Conservation (phyloP, 768 basidiomycete genomes). For the Clavulina sp. region DNA sequence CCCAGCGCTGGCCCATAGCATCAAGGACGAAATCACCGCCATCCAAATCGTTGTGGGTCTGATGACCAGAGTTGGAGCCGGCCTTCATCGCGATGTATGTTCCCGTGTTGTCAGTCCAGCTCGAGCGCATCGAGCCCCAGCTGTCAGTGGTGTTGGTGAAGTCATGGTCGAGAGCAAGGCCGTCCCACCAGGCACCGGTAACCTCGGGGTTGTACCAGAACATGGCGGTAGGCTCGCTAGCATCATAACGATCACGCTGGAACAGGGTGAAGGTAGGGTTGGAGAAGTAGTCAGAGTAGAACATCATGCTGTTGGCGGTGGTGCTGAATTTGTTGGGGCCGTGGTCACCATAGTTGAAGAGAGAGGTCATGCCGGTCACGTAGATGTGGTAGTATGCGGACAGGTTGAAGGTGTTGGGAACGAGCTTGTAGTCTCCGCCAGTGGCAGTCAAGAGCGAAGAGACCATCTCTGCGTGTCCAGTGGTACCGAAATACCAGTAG, state of each 20-base stretch:
- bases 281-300: conserved; percentile 54
- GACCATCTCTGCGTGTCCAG: conserved; percentile 77
- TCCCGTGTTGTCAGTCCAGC: conserved; percentile 78
- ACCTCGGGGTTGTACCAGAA: conserved; percentile 82
- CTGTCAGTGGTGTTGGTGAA: conserved; percentile 57
- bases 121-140: conserved; percentile 84
- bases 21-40: conserved; percentile 91
- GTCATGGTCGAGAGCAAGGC: conserved; percentile 59
- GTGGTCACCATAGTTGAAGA: conserved; percentile 71
- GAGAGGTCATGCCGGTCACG: conserved; percentile 61
- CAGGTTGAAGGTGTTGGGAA: conserved; percentile 45
- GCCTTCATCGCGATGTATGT: conserved; percentile 81
- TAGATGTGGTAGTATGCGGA: conserved; percentile 78
- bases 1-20: conserved; percentile 84
- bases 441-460: conserved; percentile 71
- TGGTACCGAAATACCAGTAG: conserved; percentile 58
- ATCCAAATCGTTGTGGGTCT: conserved; percentile 92
- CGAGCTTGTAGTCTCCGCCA: conserved; percentile 62
- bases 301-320: conserved; percentile 76
- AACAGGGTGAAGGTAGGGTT: conserved; percentile 62
- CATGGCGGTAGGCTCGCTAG: conserved; percentile 68
- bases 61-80: conserved; percentile 61
- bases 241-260: conserved; percentile 80
- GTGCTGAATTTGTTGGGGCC: conserved; percentile 91
- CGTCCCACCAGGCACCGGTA: conserved; percentile 84